Evolutionary conservation across 1,139 yeast species (phyloP).

Genomic region (Yamadazyma triangularis): DNA sequence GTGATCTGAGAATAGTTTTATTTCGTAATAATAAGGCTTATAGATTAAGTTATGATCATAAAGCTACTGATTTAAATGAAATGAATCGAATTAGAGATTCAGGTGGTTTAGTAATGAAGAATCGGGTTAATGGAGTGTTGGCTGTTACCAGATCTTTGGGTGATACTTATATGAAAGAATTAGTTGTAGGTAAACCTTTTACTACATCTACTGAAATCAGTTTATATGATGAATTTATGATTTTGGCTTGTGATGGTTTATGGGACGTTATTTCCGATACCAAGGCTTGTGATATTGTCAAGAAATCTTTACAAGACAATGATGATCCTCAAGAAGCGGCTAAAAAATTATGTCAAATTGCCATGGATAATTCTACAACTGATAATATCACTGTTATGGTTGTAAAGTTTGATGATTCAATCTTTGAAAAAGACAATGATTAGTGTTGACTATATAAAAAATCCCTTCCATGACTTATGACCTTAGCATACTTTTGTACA

Average conservation of each 20-base stretch:
- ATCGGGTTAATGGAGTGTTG: constrained; percentile 90
- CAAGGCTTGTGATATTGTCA: constrained; percentile 70
- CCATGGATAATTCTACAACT: constrained; percentile 76
- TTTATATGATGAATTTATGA: constrained; percentile 62
- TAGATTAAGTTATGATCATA: constrained; percentile 88
- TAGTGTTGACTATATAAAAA: too few species aligned
- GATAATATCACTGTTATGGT: constrained; percentile 96
- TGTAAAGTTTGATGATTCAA: constrained; percentile 52
- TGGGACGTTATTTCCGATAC: constrained; percentile 91
- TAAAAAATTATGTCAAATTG: constrained; percentile 62
- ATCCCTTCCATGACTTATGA: too few species aligned
- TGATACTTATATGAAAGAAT: constrained; percentile 86
- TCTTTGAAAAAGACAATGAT: too few species aligned
- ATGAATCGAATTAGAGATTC: constrained; percentile 66
- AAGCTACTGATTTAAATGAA: constrained; percentile 80
- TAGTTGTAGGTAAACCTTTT: constrained; percentile 87
- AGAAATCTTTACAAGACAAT: constrained; percentile 29
- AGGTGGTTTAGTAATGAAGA: constrained; percentile 87
- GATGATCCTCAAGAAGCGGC: constrained; percentile 63
- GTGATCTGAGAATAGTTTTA: constrained; percentile 84
- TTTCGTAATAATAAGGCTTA: constrained; percentile 70
- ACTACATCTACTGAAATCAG: constrained; percentile 82
- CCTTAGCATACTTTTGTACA: too few species aligned
- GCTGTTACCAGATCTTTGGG: constrained; percentile 95
- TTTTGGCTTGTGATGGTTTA: constrained; percentile 89